Conservation (phyloP, 495 filamentous ascomycete genomes). For the Daldinia decipiens region DNA sequence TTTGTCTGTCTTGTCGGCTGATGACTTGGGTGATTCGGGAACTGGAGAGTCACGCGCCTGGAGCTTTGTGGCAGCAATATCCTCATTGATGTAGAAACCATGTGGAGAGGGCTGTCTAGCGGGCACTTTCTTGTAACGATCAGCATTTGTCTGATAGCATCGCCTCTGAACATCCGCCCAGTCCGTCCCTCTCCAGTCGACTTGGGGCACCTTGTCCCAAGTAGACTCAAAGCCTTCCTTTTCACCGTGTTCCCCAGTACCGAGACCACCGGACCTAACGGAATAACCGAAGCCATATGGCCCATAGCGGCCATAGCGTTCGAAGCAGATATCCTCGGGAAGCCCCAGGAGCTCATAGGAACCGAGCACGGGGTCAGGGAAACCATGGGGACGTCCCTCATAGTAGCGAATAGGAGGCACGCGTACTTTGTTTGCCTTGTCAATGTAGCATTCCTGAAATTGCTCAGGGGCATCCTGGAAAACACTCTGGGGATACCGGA, state of each 20-base stretch:
- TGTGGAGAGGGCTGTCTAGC: constrained; percentile 52
- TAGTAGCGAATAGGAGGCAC: constrained; percentile 76
- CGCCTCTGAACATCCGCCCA: constrained; percentile 80
- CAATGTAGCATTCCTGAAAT: constrained; percentile 77
- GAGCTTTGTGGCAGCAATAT: constrained; percentile 17
- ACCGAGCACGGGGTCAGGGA: constrained; percentile 84
- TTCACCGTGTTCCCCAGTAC: constrained; percentile 81
- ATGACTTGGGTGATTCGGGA: constrained; percentile 14
- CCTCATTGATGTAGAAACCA: constrained; percentile 57
- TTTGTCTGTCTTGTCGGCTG: constrained; percentile 3
- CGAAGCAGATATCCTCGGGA: constrained; percentile 91
- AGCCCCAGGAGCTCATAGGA: constrained; percentile 83
- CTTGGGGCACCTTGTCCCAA: constrained; percentile 72
- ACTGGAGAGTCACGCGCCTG: constrained; percentile 31
- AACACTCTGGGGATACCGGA: constrained; percentile 50
- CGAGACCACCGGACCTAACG: constrained; percentile 77
- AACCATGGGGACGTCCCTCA: constrained; percentile 77
- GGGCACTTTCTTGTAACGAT: constrained; percentile 66
- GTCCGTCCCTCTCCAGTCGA: constrained; percentile 76
- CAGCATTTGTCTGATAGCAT: constrained; percentile 75
- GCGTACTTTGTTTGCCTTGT: constrained; percentile 66
- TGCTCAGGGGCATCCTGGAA: constrained; percentile 42
- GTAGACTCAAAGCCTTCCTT: constrained; percentile 76
- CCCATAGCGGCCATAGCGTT: constrained; percentile 86
- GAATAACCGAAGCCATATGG: constrained; percentile 92